Conservation (phyloP, 108 stramenopile genomes). For the Discostella pseudostelligera region DNA sequence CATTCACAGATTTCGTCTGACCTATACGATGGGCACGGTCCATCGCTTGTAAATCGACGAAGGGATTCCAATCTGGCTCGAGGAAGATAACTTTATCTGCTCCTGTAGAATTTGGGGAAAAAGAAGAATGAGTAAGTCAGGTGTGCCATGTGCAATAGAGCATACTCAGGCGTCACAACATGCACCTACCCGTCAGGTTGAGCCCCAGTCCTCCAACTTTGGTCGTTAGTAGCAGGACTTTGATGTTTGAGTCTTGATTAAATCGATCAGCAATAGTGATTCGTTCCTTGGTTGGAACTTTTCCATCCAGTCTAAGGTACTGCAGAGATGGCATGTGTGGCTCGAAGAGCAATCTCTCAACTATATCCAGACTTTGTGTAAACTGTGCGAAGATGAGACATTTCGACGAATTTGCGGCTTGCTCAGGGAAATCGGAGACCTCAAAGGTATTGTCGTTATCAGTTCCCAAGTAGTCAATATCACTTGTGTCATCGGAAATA, state of each 20-base stretch:
- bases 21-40: constrained; percentile 79
- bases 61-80: constrained; percentile 86
- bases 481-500: constrained; percentile 8
- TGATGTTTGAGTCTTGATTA: constrained; percentile 64
- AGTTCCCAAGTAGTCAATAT: constrained; percentile 8
- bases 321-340: constrained; percentile 67
- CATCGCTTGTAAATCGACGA: constrained; percentile 73
- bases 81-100: constrained; percentile 86
- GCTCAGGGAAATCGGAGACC: not conserved
- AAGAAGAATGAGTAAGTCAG: not conserved
- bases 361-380: constrained; percentile 73
- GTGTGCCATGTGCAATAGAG: not conserved
- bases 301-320: constrained; percentile 80
- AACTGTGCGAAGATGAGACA: constrained; percentile 90
- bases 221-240: constrained; percentile 79
- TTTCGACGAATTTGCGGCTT: constrained; percentile 37
- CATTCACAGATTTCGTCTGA: constrained; percentile 82
- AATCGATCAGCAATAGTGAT: constrained; percentile 67
- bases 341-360: constrained; percentile 76
- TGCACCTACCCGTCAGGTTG: constrained; percentile 72
- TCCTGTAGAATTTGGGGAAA: constrained; percentile 25
- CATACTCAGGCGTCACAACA: not conserved
- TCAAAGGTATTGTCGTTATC: constrained; percentile 7
- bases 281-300: constrained; percentile 61
- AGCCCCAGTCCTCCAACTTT: constrained; percentile 82